Base-by-base conservation (phyloP, 495 filamentous ascomycete species). In the Melanomma pulvis-pyrius region DNA sequence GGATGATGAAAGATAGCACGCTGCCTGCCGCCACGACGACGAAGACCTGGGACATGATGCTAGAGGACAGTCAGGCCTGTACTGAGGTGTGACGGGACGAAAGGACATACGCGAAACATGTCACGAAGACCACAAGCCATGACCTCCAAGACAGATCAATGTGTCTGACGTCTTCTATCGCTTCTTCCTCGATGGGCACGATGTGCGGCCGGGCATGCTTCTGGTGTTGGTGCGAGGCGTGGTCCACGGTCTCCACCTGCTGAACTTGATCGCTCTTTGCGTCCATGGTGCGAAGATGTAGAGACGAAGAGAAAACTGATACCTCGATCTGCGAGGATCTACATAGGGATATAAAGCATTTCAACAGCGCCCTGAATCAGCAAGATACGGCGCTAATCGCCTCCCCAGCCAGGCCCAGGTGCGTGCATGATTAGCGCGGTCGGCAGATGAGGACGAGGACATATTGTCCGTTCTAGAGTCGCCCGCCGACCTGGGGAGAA, bases 1-100 rank as follows among this genome's bases (percentile, higher is more conserved):
- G 74, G 49, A 82, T 72, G 60, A 83, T 82, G 68, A 86, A 84
- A 0, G 82, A 82, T 56, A 84, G 84, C 29, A 84, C 81, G 0
- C 78, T 81, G 0, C 82, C 82, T 4, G 82, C 82, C 6, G 83
- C 82, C 1, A 83, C 79, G 1, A 84, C 82, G n/a, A 84, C 82
- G 61, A 80, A 84, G 8, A 82, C 78, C 59, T 83, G 81, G n/a
- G 69, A 46, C 56, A 63, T 65, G 46, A 70, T 65, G 13, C 67
- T 69, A 47, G 59, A 32, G 19, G 28, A 28, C 17, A 32, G 9
- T 1, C 17, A 8, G 19, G 58, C 13, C 7, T 8, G 6, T 17
- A 2, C 41, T 6, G 48, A 29, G 2, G 9, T 29, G 24, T 24
- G 4, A 1, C 0, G 22, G 12, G 0, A 46, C 17, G 24, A 32